Percentiles rank a stretch among this genome's conserved stretches.
Conservation (phyloP, 2,329 filamentous ascomycete genomes). For the Penicillium sp. region DNA sequence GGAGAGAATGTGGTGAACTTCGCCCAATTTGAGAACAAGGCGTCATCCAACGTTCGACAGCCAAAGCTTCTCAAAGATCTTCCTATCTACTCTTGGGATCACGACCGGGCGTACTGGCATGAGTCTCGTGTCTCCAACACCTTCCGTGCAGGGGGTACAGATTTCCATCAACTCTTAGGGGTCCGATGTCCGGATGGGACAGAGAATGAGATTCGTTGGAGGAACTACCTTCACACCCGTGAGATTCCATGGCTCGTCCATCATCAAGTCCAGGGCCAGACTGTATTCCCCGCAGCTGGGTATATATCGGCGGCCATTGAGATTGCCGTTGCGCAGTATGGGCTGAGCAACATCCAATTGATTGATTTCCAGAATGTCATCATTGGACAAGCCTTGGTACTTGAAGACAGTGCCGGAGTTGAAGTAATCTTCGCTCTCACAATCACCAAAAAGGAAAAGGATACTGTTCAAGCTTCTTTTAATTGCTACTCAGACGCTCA, state of each 20-base stretch:
- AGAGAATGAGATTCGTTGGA: slow-evolving; percentile 25
- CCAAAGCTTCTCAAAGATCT: slow-evolving; percentile 13
- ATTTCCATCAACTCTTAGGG: slow-evolving; percentile 20
- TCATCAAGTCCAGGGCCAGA: slow-evolving; percentile 31
- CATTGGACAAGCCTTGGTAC: slow-evolving; percentile 23
- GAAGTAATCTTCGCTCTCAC: slow-evolving; percentile 22
- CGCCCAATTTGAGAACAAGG: slow-evolving; percentile 7
- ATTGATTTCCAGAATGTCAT: slow-evolving; percentile 22
- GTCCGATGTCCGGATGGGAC: slow-evolving; percentile 16
- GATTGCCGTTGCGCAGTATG: slow-evolving; percentile 13
- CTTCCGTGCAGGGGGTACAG: slow-evolving; percentile 7
- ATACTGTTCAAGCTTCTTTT: slow-evolving; percentile 10
- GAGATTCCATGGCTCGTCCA: slow-evolving; percentile 34
- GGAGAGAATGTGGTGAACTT: slow-evolving; percentile 17
- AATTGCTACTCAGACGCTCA: slow-evolving; percentile 18
- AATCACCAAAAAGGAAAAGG: slow-evolving; percentile 3
- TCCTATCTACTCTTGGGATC: slow-evolving; percentile 21
- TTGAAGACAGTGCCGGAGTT: slow-evolving; percentile 20
- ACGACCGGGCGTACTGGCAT: slow-evolving; percentile 21
- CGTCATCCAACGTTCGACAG: neutral
- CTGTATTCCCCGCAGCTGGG: slow-evolving; percentile 29
- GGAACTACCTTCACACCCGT: slow-evolving; percentile 25
- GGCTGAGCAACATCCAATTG: slow-evolving; percentile 13
- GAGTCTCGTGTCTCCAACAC: slow-evolving; percentile 15
- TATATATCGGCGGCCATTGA: slow-evolving; percentile 28